Evolutionary conservation across 148 eudicot species (phyloP).

Genomic region (Amaranthus hypochondriacus): DNA sequence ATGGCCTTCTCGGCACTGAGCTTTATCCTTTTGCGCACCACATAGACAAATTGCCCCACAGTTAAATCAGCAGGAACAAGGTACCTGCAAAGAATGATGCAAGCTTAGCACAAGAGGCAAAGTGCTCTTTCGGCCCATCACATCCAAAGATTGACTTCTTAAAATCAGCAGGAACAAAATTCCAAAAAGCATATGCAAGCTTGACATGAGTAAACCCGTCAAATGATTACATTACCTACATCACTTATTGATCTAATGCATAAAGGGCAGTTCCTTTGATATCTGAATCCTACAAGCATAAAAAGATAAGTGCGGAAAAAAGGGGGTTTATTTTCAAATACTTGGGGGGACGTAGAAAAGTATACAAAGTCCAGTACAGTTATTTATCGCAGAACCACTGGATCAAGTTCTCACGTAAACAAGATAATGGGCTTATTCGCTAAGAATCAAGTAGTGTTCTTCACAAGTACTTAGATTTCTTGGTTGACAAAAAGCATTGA

Average conservation of each 20-base stretch:
- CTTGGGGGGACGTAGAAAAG: neutral
- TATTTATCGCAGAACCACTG: too few relatives aligned
- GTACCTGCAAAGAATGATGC: constrained; percentile 41
- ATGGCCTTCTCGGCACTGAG: constrained; percentile 97
- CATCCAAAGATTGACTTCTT: neutral
- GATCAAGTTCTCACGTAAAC: neutral
- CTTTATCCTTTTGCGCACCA: constrained; percentile 90
- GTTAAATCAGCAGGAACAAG: constrained; percentile 94
- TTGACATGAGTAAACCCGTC: neutral
- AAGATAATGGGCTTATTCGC: neutral
- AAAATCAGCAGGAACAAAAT: neutral
- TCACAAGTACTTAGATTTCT: too few relatives aligned
- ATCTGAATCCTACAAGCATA: neutral
- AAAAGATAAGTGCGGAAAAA: neutral
- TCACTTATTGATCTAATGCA: neutral
- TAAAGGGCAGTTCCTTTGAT: neutral
- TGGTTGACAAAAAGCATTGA: too few relatives aligned
- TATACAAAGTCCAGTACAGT: neutral
- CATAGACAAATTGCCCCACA: constrained; percentile 93
- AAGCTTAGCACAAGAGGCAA: neutral
- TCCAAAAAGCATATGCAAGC: constrained; percentile 4
- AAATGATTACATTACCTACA: neutral
- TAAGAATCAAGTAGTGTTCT: too few relatives aligned
- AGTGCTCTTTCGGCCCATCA: neutral
- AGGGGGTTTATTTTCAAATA: neutral